Evolutionary conservation across 108 stramenopile genomes (phyloP).

Genomic region (Craspedostauros australis): DNA sequence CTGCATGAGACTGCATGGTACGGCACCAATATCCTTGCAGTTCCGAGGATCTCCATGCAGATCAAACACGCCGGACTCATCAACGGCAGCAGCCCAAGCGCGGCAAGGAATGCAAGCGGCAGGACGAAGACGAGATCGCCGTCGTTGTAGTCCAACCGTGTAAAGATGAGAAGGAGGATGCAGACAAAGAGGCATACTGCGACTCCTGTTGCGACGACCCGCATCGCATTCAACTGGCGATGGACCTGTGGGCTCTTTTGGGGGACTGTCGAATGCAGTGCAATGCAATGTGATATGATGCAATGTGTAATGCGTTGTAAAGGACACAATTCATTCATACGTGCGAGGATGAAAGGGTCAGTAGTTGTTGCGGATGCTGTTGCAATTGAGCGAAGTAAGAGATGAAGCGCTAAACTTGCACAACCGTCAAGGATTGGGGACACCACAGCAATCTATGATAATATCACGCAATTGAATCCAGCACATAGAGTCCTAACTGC

Average conservation of each 20-base stretch:
- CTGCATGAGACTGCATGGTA: conserved; percentile 57
- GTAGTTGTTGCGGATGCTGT: too few species aligned
- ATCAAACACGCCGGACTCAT: conserved; percentile 54
- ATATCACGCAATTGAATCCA: too few species aligned
- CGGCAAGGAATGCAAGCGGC: conserved; percentile 56
- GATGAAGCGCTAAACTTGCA: too few species aligned
- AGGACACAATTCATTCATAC: too few species aligned
- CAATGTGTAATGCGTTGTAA: too few species aligned
- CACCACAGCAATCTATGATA: too few species aligned
- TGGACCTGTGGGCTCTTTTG: conserved; percentile 44
- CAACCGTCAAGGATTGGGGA: too few species aligned
- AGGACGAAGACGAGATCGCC: conserved; percentile 24
- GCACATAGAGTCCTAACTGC: too few species aligned
- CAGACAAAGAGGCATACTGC: conserved; percentile 31
- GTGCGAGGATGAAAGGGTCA: too few species aligned
- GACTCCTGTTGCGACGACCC: conserved; percentile 24
- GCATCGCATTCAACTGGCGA: conserved; percentile 50
- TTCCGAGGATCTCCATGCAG: conserved; percentile 62
- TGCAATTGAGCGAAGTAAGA: too few species aligned
- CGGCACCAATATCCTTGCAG: conserved; percentile 59
- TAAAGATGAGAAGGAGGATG: conserved; percentile 35
- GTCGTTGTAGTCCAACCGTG: conserved; percentile 28
- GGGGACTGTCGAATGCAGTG: conserved; percentile 12
- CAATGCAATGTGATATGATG: too few species aligned
- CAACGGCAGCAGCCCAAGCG: conserved; percentile 52